phyloP scores from a whole-genome alignment of 176 grass and related monocot genomes.

The Triticum turgidum region DNA sequence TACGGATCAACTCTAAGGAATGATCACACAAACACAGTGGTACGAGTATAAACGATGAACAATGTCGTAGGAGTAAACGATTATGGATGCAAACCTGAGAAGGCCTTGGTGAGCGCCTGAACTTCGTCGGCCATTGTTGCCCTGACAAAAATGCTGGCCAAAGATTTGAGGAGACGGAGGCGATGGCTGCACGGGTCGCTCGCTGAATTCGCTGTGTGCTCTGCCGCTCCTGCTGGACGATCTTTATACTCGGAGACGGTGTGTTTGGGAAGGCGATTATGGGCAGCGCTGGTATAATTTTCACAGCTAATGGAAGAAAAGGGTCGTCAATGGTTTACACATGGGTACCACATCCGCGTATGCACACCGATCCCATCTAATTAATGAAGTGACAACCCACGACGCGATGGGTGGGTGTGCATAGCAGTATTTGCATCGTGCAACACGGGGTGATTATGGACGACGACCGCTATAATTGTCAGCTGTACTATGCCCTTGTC shows the following conservation, averaged over 20 bases:
- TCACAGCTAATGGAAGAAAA: slow-evolving; percentile 3
- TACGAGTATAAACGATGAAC: neutral
- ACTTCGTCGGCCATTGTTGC: slow-evolving; percentile 55
- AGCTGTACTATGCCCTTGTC: neutral
- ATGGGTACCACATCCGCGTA: slow-evolving; percentile 7
- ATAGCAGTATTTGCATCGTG: slow-evolving; percentile 3
- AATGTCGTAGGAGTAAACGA: no score
- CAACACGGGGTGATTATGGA: slow-evolving; percentile 18
- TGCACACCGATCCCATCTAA: slow-evolving; percentile 3
- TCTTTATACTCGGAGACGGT: slow-evolving; percentile 53
- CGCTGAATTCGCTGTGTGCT: slow-evolving; percentile 11
- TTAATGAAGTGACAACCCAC: slow-evolving; percentile 12
- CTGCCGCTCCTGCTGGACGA: neutral
- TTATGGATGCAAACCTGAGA: slow-evolving; percentile 64
- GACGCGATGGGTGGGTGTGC: neutral
- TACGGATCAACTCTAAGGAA: neutral
- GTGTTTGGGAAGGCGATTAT: slow-evolving; percentile 31
- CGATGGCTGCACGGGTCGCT: neutral
- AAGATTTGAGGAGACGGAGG: neutral
- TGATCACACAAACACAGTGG: neutral
- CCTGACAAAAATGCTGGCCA: neutral
- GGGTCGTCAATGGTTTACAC: slow-evolving; percentile 15
- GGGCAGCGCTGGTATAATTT: slow-evolving; percentile 26
- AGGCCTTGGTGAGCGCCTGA: slow-evolving; percentile 74
- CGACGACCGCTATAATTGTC: neutral